A percentile compares a stretch with the other conserved stretches of the same genome.
phyloP scores from a whole-genome alignment of 345 rosid genomes.

The Gossypioides kirkii region DNA sequence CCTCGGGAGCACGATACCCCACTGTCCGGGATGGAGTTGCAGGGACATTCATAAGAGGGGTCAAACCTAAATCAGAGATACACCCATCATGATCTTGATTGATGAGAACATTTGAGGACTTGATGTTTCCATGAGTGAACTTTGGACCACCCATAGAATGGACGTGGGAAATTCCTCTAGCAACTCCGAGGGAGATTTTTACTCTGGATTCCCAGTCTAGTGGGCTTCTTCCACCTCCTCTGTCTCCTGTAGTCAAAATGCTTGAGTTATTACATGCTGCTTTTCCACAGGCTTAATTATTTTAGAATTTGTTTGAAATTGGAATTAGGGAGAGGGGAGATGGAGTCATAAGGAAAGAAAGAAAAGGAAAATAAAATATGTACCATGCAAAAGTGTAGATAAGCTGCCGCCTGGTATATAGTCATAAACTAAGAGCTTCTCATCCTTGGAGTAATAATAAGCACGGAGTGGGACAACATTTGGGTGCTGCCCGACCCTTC shows the following conservation, averaged over 20 bases:
- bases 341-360: background rate
- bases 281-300: background rate
- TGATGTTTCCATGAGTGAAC: conserved; percentile 77
- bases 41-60: conserved; percentile 63
- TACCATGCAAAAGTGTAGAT: conserved; percentile 76
- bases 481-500: conserved; percentile 60
- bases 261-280: background rate
- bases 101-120: conserved; percentile 76
- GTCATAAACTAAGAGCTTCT: conserved; percentile 80
- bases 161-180: conserved; percentile 68
- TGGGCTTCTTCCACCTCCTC: conserved; percentile 50
- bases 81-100: conserved; percentile 49
- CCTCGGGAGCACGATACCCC: conserved; percentile 79
- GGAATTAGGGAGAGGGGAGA: background rate
- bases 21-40: conserved; percentile 50
- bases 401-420: conserved; percentile 56
- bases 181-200: conserved; percentile 59
- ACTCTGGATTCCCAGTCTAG: conserved; percentile 71
- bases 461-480: conserved; percentile 76
- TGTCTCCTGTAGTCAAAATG: conserved; percentile 40
- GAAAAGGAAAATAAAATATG: conserved; percentile 9
- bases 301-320: background rate
- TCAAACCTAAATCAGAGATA: conserved; percentile 62
- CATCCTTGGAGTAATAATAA: conserved; percentile 88
- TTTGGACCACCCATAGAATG: conserved; percentile 68